Evolutionary conservation across 768 basidiomycete species (phyloP), one percentile per base, ranked within the genome.

Genomic region (Porpolomopsis calyptriformis): DNA sequence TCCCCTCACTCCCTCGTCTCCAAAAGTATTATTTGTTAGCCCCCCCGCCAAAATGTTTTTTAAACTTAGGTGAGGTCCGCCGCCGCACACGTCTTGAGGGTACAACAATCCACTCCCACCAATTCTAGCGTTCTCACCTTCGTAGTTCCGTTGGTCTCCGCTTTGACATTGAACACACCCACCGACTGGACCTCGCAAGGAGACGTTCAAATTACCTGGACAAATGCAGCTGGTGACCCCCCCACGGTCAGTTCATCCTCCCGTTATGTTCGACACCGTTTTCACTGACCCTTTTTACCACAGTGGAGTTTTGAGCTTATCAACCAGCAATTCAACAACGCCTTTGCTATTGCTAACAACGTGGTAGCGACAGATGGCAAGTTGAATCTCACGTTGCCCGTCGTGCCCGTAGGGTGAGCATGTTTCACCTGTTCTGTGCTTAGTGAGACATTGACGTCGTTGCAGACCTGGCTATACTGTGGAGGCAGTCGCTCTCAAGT

Each of bases 281-380:
- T 14, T 11, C 12, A 31, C 38, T 43, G n/a, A 33, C 9, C 31
- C 64, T 64, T 0, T 2, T 40, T 0, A 43, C 47, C 22, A 11
- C 16, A 45, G 36, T 47, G 40, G 18, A 20, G 11, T 16, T 26
- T 82, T 12, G 67, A 74, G 58, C 60, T 83, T 45, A 42, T 52
- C 40, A 77, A 80, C 60, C 14, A 53, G 0, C 19, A 23, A 1
- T 83, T 82, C 70, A 64, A 80, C 63, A 60, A 75, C 46, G 45
- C 65, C 0, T 74, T 70, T 40, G 79, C 73, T 38, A 67, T 84
- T 45, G 72, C 69, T 10, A 79, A 72, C 67, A 77, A 74, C 49
- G 64, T 83, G 1, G 47, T 63, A 18, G 65, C 74, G 1, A 33
- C 62, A 1, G 10, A 43, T 4, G 64, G 65, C 0, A 29, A 52